phyloP scores from a whole-genome alignment of 179 eudicot species.

The Spinacia oleracea region DNA sequence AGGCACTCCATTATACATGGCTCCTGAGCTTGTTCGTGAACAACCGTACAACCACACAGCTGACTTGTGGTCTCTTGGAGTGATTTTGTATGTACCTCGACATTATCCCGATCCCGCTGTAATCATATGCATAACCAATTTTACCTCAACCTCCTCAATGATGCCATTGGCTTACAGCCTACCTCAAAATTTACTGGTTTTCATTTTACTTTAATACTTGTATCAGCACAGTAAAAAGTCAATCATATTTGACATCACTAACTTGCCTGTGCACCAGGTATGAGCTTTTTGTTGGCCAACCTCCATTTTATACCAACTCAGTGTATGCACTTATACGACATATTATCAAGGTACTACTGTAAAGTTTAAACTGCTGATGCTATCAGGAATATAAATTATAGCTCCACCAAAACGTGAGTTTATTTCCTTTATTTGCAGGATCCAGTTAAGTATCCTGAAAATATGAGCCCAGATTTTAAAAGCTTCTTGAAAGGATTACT shows the following conservation, averaged over 20 bases:
- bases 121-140: background rate
- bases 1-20: slow-evolving; percentile 99
- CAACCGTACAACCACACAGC: slow-evolving; percentile 99
- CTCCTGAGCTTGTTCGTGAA: slow-evolving; percentile 97
- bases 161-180: background rate
- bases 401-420: background rate
- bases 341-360: slow-evolving; percentile 74
- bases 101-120: slow-evolving; percentile 15
- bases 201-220: background rate
- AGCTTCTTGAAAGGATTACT: slow-evolving; percentile 91
- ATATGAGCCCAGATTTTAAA: slow-evolving; percentile 81
- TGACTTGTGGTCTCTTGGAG: slow-evolving; percentile 99
- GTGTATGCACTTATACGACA: slow-evolving; percentile 94
- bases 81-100: slow-evolving; percentile 69
- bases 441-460: slow-evolving; percentile 97
- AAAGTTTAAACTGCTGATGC: background rate
- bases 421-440: slow-evolving; percentile 49
- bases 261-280: slow-evolving; percentile 54
- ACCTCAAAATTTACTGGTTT: background rate
- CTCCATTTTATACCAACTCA: slow-evolving; percentile 97
- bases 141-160: background rate
- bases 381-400: background rate
- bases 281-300: slow-evolving; percentile 97
- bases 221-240: background rate
- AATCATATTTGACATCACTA: background rate